These are phyloP conservation scores for Fusarium beomiforme DNA, from an alignment of 2,329 filamentous ascomycete genomes.

Conservation along the genomic window DNA sequence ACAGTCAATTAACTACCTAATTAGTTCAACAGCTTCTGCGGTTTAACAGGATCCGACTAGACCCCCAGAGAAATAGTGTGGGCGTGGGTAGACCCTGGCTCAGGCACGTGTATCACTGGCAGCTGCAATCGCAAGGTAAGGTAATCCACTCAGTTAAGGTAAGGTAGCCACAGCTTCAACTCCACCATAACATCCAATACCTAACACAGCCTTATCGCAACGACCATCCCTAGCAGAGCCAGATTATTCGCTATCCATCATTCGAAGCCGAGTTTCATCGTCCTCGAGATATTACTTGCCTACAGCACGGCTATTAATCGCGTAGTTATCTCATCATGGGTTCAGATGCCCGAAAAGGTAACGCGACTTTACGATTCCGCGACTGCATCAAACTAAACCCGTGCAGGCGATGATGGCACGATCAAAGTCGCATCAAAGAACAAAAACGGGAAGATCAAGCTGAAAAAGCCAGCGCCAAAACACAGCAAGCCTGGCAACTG, in stretches of 20 bases:
- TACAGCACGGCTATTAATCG: not conserved
- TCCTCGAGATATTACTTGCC: not conserved
- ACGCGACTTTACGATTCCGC: slow-evolving; percentile 24
- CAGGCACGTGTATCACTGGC: slow-evolving; percentile 37
- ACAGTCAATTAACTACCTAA: too few species aligned
- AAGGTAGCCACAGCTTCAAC: slow-evolving; percentile 24
- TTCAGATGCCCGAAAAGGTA: slow-evolving; percentile 46
- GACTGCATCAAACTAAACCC: slow-evolving; percentile 25
- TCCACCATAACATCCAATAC: slow-evolving; percentile 28
- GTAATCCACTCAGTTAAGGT: too few species aligned
- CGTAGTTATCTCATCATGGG: slow-evolving; percentile 26
- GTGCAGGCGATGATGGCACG: slow-evolving; percentile 64
- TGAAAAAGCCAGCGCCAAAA: slow-evolving; percentile 72
- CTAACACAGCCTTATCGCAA: slow-evolving; percentile 22
- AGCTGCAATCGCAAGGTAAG: slow-evolving; percentile 29
- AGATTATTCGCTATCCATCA: slow-evolving; percentile 8
- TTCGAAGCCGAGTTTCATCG: not conserved
- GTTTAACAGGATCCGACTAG: not conserved
- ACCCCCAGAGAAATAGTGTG: slow-evolving; percentile 33
- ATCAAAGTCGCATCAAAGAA: slow-evolving; percentile 72
- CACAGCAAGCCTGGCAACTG: slow-evolving; percentile 75
- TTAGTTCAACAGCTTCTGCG: too few species aligned
- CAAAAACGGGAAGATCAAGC: slow-evolving; percentile 65
- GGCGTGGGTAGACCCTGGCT: slow-evolving; percentile 21
- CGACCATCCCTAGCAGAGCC: slow-evolving; percentile 11